A percentile compares a stretch with the other conserved stretches of the same genome.
Conservation (phyloP, 2,329 filamentous ascomycete species). For the Phyllosticta citriasiana region DNA sequence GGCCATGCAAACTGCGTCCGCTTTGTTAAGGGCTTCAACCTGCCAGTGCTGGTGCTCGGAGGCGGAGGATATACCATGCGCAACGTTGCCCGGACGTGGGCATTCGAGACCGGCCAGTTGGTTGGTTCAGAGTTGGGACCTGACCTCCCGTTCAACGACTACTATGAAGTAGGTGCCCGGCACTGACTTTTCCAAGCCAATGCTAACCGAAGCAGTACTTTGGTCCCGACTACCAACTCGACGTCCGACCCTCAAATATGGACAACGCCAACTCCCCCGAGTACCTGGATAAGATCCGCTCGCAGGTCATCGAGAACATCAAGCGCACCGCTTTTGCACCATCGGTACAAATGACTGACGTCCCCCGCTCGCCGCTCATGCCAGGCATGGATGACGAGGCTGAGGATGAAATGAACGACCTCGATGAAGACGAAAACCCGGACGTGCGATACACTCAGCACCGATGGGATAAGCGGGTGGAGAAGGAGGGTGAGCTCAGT, state of each 20-base stretch:
- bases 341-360: conserved; percentile 55
- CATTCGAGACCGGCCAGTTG: conserved; percentile 68
- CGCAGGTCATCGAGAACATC: conserved; percentile 56
- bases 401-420: conserved; percentile 52
- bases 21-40: conserved; percentile 69
- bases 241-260: conserved; percentile 62
- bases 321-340: conserved; percentile 52
- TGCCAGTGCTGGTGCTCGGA: conserved; percentile 83
- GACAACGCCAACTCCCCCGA: conserved; percentile 60
- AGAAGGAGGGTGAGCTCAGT: conserved; percentile 63
- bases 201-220: conserved; percentile 44
- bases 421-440: conserved; percentile 78
- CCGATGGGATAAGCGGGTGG: conserved; percentile 68
- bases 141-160: conserved; percentile 8
- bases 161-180: conserved; percentile 5
- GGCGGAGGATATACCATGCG: conserved; percentile 94
- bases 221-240: conserved; percentile 58
- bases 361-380: conserved; percentile 47
- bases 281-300: conserved; percentile 58
- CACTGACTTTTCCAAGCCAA: background rate
- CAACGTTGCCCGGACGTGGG: conserved; percentile 94
- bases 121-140: background rate
- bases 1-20: conserved; percentile 87
- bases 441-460: conserved; percentile 75
- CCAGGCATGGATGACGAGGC: conserved; percentile 54